phyloP scores from a whole-genome alignment of 345 rosid species.

The Salix exigua region DNA sequence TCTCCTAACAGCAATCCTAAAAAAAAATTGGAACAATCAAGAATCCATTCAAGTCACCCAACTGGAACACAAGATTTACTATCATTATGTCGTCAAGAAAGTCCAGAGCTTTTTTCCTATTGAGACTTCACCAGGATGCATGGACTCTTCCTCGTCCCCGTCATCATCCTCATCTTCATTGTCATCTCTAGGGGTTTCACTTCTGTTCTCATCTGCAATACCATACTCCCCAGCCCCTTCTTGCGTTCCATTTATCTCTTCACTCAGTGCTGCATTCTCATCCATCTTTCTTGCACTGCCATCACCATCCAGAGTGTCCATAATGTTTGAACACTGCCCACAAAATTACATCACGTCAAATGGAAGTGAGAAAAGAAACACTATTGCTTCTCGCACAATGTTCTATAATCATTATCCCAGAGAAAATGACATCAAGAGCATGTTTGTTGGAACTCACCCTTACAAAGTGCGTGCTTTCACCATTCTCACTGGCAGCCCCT shows the following conservation, averaged over 20 bases:
- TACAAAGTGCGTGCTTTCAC: constrained; percentile 42
- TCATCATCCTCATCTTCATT: constrained; percentile 38
- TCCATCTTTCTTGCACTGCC: constrained; percentile 35
- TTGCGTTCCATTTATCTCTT: constrained; percentile 74
- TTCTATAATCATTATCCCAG: too few species aligned
- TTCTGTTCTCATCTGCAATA: constrained; percentile 24
- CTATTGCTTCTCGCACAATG: too few species aligned
- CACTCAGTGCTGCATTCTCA: constrained; percentile 49
- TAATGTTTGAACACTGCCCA: constrained; percentile 44
- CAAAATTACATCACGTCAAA: neutral
- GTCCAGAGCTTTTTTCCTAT: constrained; percentile 93
- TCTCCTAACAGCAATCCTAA: constrained; percentile 36
- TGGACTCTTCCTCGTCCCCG: constrained; percentile 47
- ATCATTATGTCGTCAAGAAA: constrained; percentile 64
- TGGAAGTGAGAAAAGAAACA: too few species aligned
- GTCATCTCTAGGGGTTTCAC: constrained; percentile 31
- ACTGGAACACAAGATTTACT: neutral
- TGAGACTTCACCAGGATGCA: constrained; percentile 77
- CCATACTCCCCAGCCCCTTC: constrained; percentile 34
- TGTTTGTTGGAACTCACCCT: constrained; percentile 38
- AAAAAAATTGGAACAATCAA: constrained; percentile 22
- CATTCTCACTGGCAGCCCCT: constrained; percentile 52
- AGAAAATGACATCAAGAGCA: too few species aligned
- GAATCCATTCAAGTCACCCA: constrained; percentile 8
- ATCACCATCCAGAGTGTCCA: constrained; percentile 37